These are phyloP conservation scores for Hygrophoropsis aurantiaca DNA, from an alignment of 768 basidiomycete genomes.

Conservation along the genomic window DNA sequence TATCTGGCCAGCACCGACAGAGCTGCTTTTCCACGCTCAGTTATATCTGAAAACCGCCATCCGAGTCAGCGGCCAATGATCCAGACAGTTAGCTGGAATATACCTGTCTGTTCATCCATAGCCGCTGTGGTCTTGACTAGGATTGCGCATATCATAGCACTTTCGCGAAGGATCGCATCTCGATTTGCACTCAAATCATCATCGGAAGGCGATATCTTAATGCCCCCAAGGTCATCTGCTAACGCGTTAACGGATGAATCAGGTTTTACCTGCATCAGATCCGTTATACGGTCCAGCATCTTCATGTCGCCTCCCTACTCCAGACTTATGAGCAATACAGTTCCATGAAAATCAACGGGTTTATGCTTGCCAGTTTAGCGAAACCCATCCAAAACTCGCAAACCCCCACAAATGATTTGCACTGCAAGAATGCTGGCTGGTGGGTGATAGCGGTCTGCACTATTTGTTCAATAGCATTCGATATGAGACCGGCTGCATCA, in stretches of 20 bases:
- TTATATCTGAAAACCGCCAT: too few species aligned
- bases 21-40: too few species aligned
- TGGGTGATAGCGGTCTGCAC: slow-evolving; percentile 39
- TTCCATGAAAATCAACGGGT: not conserved
- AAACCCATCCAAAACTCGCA: slow-evolving; percentile 75
- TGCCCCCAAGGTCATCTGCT: slow-evolving; percentile 12
- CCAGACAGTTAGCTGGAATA: too few species aligned
- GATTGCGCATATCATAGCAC: slow-evolving; percentile 39
- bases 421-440: slow-evolving; percentile 43
- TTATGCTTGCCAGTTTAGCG: slow-evolving; percentile 55
- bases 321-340: not conserved
- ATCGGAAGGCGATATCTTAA: slow-evolving; percentile 7
- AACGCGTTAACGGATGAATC: slow-evolving; percentile 19
- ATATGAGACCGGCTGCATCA: slow-evolving; percentile 36
- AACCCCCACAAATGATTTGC: slow-evolving; percentile 55
- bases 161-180: slow-evolving; percentile 29
- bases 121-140: slow-evolving; percentile 46
- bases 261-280: slow-evolving; percentile 31
- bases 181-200: not conserved
- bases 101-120: too few species aligned
- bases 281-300: slow-evolving; percentile 46
- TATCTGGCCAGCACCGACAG: too few species aligned
- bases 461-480: slow-evolving; percentile 43
- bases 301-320: slow-evolving; percentile 48
- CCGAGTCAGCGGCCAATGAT: too few species aligned